These are phyloP conservation scores for Mrakia frigida DNA, from an alignment of 768 basidiomycete species.

Conservation along the genomic window DNA sequence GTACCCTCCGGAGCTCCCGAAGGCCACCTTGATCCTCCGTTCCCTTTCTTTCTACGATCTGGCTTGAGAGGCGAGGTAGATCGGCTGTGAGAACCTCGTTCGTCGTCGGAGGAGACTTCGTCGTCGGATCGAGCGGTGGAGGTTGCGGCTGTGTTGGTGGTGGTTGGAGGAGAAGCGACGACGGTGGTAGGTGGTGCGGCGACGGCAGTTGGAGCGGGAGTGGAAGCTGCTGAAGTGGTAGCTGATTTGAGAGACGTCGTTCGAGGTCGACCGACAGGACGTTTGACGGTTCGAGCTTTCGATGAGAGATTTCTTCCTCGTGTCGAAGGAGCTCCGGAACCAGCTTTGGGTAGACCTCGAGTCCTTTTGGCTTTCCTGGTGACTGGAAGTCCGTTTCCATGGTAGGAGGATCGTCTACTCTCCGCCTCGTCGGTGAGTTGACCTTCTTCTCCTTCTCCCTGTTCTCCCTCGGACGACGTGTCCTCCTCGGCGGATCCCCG, in stretches of 20 bases:
- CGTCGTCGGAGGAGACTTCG: neutral
- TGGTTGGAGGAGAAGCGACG: neutral
- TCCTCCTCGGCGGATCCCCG: constrained; percentile 3
- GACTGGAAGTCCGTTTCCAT: neutral
- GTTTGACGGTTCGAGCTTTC: neutral
- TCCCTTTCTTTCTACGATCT: constrained; percentile 11
- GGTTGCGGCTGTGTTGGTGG: neutral
- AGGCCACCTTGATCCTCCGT: constrained; percentile 15
- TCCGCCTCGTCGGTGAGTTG: neutral
- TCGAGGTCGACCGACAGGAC: neutral
- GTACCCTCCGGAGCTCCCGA: constrained; percentile 12
- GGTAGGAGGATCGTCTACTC: neutral
- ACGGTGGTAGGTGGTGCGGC: neutral
- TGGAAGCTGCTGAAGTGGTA: neutral
- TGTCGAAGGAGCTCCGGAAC: neutral
- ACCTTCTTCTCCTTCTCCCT: neutral
- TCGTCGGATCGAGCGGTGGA: neutral
- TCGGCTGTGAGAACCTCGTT: neutral
- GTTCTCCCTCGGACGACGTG: neutral
- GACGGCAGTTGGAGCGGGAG: neutral
- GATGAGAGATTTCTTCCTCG: too few relatives aligned
- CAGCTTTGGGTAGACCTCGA: neutral
- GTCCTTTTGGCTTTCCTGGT: neutral
- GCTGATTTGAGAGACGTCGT: neutral
- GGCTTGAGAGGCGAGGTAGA: constrained; percentile 11